Conservation (phyloP, 345 rosid genomes). For the Rhodomyrtus tomentosa region DNA sequence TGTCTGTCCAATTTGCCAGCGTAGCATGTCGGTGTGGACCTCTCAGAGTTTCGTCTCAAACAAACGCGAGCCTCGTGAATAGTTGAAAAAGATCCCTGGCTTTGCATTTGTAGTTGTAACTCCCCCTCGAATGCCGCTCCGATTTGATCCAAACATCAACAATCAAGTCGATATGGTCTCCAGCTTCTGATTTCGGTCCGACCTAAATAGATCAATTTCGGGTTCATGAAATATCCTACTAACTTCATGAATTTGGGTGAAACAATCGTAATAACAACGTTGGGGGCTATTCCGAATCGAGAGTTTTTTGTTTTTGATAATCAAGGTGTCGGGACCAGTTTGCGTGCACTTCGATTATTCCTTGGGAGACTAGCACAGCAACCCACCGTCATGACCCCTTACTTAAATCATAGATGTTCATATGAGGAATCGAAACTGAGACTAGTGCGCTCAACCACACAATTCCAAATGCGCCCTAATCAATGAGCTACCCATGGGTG, state of each 20-base stretch:
- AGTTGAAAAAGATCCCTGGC: background rate
- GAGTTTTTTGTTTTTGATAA: no score
- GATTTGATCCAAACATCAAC: background rate
- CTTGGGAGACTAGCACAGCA: no score
- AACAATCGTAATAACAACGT: background rate
- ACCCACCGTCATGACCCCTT: no score
- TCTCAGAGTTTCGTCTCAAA: background rate
- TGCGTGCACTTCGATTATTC: no score
- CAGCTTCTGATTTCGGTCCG: background rate
- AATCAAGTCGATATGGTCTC: background rate
- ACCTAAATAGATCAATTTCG: background rate
- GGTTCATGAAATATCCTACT: background rate
- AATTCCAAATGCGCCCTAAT: no score
- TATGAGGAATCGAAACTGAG: no score
- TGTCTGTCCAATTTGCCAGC: background rate
- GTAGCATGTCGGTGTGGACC: background rate
- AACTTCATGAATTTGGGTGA: background rate
- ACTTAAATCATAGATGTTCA: no score
- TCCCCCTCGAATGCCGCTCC: background rate
- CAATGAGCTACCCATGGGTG: no score
- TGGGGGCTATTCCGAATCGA: background rate
- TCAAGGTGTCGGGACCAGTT: no score
- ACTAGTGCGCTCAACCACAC: no score
- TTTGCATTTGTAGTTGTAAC: background rate
- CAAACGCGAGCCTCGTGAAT: background rate